Evolutionary conservation across 306 rosid species (phyloP), one percentile per base, ranked within the genome.

Genomic region (Benincasa hispida): DNA sequence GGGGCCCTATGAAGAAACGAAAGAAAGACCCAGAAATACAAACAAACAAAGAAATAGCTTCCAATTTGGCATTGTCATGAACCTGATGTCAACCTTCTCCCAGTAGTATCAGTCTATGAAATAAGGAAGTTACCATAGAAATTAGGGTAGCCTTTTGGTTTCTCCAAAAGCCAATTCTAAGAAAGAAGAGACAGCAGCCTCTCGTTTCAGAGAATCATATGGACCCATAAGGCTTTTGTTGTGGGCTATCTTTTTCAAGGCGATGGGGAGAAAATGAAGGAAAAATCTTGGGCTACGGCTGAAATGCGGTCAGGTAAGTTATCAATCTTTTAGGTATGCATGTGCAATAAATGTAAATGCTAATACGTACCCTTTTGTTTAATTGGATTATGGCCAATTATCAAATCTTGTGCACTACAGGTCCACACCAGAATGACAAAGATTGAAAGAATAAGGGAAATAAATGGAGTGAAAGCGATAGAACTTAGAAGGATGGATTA

Each of bases 81-180:
- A 75, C 53, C 78, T 75, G 17, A 45, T 5, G n/a, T 2, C 12
- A 34, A 55, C 39, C 27, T 75, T 74, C n/a, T 75, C 39, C 76
- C 61, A 70, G 21, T 21, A 13, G 57, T 17, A 21, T 45, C 56
- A 48, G 30, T 41, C 0, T 48, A 27, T 48, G 41, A 47, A 70
- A n/a, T 39, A 39, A 32, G 30, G 10, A 65, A 76, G 19, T 45
- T 41, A 28, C 56, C 24, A 17, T 7, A 65, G 27, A 65, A 18
- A 53, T 72, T 30, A n/a, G 28, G n/a, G 15, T 56, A 41, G 32
- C 81, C 76, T 69, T 76, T 70, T 54, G 82, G 78, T 54, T 83
- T 48, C 78, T 48, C 79, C 78, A 79, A 83, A 79, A 80, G 82
- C 57, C 75, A 65, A 8, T 6, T 8, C 67, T 12, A 61, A 32